Base-by-base conservation (phyloP, 1,284 basidiomycete genomes). In the Ceratobasidium sp. region DNA sequence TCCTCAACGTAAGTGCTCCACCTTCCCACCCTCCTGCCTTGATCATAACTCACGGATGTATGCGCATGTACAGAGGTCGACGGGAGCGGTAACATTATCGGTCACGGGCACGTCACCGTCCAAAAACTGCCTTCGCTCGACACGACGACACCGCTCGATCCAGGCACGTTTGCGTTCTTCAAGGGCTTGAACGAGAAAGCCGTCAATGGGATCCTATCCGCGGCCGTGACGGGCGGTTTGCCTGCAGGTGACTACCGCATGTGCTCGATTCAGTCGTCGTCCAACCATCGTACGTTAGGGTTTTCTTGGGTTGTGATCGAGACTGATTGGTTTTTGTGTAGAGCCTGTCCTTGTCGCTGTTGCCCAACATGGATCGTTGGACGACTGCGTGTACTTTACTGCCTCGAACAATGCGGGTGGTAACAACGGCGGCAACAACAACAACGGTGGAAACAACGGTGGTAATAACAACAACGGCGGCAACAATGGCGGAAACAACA, bases 71-170 rank as follows among this genome's bases (percentile, higher is more conserved):
- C 50, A 67, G 84, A 80, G 72, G 72, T 80, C 3, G 76, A 80
- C 65, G 53, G 57, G 5, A 64, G 76, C 3, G 81, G 79, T 72
- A 77, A 67, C 48, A 26, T 74, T 28, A 75, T 74, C 46, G 74
- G 88, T 5, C 88, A 89, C 81, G 85, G 84, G 6, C 90, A 92
- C 78, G 82, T 91, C 76, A 88, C 89, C 58, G 81, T 92, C 71
- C 86, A 92, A 80, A 70, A 79, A 59, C 82, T 92, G 75, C 75
- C 78, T 48, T 83, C 82, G 3, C 79, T 90, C 72, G 79, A 80
- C 48, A 85, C 87, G 74, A 86, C 84, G 1, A 79, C 78, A 0
- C 79, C 83, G n/a, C 79, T 81, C n/a, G 81, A 91, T 80, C 88
- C 90, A 23, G 83, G 78, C 48, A 77, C 76, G 45, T 88, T 88